Percentiles rank a stretch among this genome's conserved stretches.
Conservation (phyloP, 768 basidiomycete species). For the Naematelia encephala region DNA sequence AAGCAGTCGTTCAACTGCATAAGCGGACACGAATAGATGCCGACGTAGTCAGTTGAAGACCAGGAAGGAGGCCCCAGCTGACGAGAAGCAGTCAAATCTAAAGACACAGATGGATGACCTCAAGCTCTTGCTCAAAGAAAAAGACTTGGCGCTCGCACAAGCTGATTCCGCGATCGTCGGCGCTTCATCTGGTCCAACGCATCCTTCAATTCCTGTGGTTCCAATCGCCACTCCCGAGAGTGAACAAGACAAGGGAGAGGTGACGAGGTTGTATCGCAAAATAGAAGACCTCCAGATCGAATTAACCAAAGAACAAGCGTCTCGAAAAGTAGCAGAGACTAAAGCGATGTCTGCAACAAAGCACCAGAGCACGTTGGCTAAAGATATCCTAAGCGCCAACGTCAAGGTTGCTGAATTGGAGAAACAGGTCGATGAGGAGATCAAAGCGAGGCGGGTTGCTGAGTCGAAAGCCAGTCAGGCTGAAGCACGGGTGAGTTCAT, state of each 20-base stretch:
- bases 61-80: slow-evolving; percentile 2
- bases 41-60: not conserved
- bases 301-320: slow-evolving; percentile 7
- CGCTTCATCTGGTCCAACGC: not conserved
- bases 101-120: not conserved
- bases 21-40: not conserved
- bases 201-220: no score
- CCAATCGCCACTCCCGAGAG: not conserved
- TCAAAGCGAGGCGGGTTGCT: slow-evolving; percentile 1
- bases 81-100: not conserved
- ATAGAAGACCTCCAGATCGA: slow-evolving; percentile 3
- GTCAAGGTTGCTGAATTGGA: not conserved
- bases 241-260: not conserved
- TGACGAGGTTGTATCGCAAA: not conserved
- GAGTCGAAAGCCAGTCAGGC: slow-evolving; percentile 1
- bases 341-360: slow-evolving; percentile 10
- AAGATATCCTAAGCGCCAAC: slow-evolving; percentile 11
- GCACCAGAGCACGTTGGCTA: slow-evolving; percentile 19
- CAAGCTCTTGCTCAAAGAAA: slow-evolving; percentile 1
- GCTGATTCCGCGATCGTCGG: not conserved
- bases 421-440: slow-evolving; percentile 3
- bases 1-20: slow-evolving; percentile 3
- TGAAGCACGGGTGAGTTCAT: slow-evolving; percentile 10
- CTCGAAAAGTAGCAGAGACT: slow-evolving; percentile 4
- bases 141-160: slow-evolving; percentile 7